Evolutionary conservation across 148 eudicot genomes (phyloP), one percentile per base, ranked within the genome.

Genomic region (Vaccinium macrocarpon): DNA sequence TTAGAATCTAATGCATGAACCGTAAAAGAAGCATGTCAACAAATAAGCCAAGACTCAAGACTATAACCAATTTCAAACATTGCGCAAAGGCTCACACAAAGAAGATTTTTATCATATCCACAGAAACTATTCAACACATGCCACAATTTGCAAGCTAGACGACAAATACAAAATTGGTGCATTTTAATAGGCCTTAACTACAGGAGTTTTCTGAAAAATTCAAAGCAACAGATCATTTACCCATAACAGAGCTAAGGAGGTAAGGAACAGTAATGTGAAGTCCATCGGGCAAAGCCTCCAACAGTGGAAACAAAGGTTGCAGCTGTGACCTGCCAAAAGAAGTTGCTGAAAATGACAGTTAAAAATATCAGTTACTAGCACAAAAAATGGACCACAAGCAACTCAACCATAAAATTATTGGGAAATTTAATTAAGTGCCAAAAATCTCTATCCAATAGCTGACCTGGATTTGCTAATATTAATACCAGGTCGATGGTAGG

Each of bases 391-490:
- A 75, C 29, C 11, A 59, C 21, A 59, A 76, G 81, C 2, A 79
- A 82, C 19, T 82, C n/a, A 84, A 79, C 64, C 82, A 84, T 74
- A 78, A 51, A 51, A 23, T 79, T 68, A 23, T 48, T 46, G 27
- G 7, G 19, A 81, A 61, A 62, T 1, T 57, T 14, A n/a, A 59
- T 2, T 62, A 16, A 14, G 64, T 21, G 10, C 18, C 56, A 16
- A 9, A 15, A 48, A 46, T 50, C 6, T 78, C 73, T 46, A 56
- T 85, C 38, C 66, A 82, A 86, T 82, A 62, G 84, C 93, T 82
- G 35, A 97, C 99, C 98, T 89, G 99, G 98, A 92, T 97, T 97
- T 66, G 97, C 91, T 86, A 97, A 90, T 90, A 97, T 84, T 72
- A 94, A 53, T 55, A 94, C 96, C 84, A 97, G 92, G 90, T 97